Conservation (phyloP, 768 basidiomycete species). For the Boletus rufocinnamomeus region DNA sequence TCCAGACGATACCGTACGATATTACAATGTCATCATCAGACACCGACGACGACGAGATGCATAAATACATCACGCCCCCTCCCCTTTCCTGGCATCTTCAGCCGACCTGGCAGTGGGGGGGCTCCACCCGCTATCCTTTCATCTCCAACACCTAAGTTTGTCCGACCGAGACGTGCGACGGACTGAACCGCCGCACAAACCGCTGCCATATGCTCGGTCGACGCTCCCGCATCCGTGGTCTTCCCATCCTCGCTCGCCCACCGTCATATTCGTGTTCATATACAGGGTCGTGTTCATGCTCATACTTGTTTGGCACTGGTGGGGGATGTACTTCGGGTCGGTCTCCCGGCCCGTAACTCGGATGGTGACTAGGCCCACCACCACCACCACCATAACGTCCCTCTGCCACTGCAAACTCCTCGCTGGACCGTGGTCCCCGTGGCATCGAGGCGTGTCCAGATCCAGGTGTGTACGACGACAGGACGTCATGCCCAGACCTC, state of each 20-base stretch:
- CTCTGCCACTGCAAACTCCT: slow-evolving; percentile 16
- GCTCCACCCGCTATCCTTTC: neutral
- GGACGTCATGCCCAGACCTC: slow-evolving; percentile 18
- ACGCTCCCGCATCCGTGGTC: slow-evolving; percentile 17
- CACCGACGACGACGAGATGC: neutral
- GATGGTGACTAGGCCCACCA: neutral
- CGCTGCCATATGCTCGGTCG: slow-evolving; percentile 29
- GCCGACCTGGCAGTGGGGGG: neutral
- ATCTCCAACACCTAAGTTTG: slow-evolving; percentile 13
- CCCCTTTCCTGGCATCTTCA: neutral
- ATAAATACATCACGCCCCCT: neutral
- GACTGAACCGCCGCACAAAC: slow-evolving; percentile 28
- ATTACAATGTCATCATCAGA: neutral
- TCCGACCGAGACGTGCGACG: slow-evolving; percentile 23
- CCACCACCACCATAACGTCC: slow-evolving; percentile 1
- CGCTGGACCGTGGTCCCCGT: slow-evolving; percentile 12
- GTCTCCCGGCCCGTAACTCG: slow-evolving; percentile 9
- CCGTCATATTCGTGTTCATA: neutral
- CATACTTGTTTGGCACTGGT: slow-evolving; percentile 4
- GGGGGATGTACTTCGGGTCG: slow-evolving; percentile 7
- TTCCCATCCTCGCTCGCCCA: slow-evolving; percentile 1
- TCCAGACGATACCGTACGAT: neutral
- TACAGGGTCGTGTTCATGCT: slow-evolving; percentile 8
- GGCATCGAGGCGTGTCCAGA: neutral
- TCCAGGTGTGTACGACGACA: slow-evolving; percentile 5